Evolutionary conservation across 164 flowering plant species (phyloP).

Genomic region (Sextonia rubra): DNA sequence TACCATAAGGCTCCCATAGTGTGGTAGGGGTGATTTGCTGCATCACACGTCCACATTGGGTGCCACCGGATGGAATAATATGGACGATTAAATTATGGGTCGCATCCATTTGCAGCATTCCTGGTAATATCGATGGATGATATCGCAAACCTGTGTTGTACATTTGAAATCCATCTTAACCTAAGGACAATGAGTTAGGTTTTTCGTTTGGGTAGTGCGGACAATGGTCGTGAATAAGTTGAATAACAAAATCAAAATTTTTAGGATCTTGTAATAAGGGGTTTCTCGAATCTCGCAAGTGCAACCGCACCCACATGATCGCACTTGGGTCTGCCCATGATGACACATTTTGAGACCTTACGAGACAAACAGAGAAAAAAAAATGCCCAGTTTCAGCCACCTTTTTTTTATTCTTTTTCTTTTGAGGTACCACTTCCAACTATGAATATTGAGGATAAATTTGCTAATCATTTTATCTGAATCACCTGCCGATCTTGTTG

Average conservation of each 20-base stretch:
- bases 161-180: neutral
- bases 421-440: neutral
- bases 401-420: neutral
- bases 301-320: too few relatives aligned
- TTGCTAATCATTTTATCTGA: neutral
- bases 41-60: neutral
- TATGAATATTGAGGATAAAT: too few relatives aligned
- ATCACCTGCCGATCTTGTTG: conserved; percentile 28
- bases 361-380: too few relatives aligned
- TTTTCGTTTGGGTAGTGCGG: too few relatives aligned
- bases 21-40: neutral
- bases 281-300: too few relatives aligned
- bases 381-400: too few relatives aligned
- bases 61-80: neutral
- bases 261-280: too few relatives aligned
- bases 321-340: too few relatives aligned
- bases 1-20: neutral
- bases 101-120: neutral
- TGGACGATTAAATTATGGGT: neutral
- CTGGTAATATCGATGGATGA: neutral
- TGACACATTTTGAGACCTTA: too few relatives aligned
- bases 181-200: neutral
- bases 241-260: too few relatives aligned
- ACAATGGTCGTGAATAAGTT: too few relatives aligned
- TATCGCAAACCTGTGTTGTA: neutral